phyloP scores from a whole-genome alignment of 345 rosid species.

The Aegle marmelos region DNA sequence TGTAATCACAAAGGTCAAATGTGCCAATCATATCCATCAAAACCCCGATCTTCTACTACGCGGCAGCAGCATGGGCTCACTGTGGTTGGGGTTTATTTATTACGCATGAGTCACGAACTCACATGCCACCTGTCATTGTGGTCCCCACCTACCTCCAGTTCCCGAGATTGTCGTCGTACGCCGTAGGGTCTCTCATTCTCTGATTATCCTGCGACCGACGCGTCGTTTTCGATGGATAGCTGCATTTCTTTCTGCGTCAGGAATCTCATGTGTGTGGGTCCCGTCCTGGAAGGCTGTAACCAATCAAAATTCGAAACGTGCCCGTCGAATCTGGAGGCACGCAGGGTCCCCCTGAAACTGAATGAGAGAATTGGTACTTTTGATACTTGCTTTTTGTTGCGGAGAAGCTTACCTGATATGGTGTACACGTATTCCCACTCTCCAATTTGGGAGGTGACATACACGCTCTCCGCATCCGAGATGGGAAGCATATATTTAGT shows the following conservation, averaged over 20 bases:
- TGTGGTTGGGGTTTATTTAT: neutral
- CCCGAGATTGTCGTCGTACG: constrained; percentile 15
- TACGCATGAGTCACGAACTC: neutral
- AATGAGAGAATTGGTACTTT: constrained; percentile 3
- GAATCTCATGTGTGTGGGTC: constrained; percentile 9
- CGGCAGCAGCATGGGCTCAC: neutral
- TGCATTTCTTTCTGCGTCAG: constrained; percentile 23
- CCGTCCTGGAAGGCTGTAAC: rapidly evolving
- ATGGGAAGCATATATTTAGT: neutral
- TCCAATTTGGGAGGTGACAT: neutral
- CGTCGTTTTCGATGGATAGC: constrained; percentile 31
- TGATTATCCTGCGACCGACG: constrained; percentile 38
- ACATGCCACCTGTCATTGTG: no score
- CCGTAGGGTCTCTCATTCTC: neutral
- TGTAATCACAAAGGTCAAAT: no score
- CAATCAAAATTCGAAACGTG: constrained; percentile 11
- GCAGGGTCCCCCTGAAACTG: neutral
- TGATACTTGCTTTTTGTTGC: neutral
- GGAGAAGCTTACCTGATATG: neutral
- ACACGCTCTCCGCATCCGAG: neutral
- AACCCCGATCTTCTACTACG: neutral
- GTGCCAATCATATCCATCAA: no score
- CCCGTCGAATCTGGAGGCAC: neutral
- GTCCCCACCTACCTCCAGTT: neutral
- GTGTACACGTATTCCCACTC: neutral